A percentile compares a stretch with the other conserved stretches of the same genome.
phyloP scores from a whole-genome alignment of 108 stramenopile species.

The Nitzschia sp. region DNA sequence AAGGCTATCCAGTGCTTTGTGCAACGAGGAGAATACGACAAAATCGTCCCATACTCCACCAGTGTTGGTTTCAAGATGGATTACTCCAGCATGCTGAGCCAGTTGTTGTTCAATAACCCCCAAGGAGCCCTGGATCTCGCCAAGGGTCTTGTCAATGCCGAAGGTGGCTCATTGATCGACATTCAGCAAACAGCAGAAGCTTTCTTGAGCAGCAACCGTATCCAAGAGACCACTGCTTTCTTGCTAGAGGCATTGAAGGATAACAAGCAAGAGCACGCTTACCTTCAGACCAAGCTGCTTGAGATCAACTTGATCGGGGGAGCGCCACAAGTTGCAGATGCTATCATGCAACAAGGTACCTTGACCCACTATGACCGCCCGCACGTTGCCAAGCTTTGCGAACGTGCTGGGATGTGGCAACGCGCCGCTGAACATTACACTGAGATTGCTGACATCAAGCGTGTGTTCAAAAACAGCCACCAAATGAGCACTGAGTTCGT shows the following conservation, averaged over 20 bases:
- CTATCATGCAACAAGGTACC: conserved; percentile 98
- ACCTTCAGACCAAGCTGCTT: conserved; percentile 99
- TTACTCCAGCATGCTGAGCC: conserved; percentile 96
- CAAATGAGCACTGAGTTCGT: conserved; percentile 97
- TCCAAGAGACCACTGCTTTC: conserved; percentile 98
- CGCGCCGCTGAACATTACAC: conserved; percentile 99
- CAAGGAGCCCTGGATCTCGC: conserved; percentile 97
- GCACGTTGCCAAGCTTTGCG: conserved; percentile 98
- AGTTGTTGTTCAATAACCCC: conserved; percentile 96
- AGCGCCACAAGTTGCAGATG: conserved; percentile 98
- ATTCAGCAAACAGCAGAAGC: conserved; percentile 97
- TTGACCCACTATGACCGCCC: conserved; percentile 97
- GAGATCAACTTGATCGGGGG: conserved; percentile 99
- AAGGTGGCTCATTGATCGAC: conserved; percentile 93
- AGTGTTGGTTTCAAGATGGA: conserved; percentile 96
- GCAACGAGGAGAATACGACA: conserved; percentile 97
- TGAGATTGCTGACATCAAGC: conserved; percentile 98
- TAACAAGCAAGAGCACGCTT: conserved; percentile 97
- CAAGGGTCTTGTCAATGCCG: conserved; percentile 92
- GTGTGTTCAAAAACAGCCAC: conserved; percentile 94
- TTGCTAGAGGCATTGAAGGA: conserved; percentile 98
- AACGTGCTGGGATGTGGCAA: conserved; percentile 98
- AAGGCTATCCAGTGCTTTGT: conserved; percentile 99
- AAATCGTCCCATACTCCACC: conserved; percentile 97
- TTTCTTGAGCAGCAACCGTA: conserved; percentile 94